Evolutionary conservation across 257 asterid genomes (phyloP).

Genomic region (Leptodermis oblonga): DNA sequence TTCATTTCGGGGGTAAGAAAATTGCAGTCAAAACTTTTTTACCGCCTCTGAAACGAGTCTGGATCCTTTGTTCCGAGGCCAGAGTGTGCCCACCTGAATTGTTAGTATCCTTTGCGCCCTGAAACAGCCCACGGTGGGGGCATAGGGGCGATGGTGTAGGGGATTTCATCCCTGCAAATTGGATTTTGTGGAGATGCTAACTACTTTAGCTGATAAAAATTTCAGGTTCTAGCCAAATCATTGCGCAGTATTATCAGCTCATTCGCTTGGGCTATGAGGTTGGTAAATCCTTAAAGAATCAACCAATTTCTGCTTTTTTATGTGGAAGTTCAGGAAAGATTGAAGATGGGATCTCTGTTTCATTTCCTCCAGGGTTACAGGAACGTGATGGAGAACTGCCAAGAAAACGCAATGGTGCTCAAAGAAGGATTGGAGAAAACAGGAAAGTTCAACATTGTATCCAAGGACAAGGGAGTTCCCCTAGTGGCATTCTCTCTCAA

Average conservation of each 20-base stretch:
- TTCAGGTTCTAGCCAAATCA: slow-evolving; percentile 83
- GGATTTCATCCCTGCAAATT: too few relatives aligned
- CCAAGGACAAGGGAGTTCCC: slow-evolving; percentile 85
- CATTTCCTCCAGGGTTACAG: slow-evolving; percentile 57
- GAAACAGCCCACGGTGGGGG: too few relatives aligned
- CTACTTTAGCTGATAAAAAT: not conserved
- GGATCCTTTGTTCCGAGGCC: too few relatives aligned
- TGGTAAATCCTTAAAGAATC: slow-evolving; percentile 6
- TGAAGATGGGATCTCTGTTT: not conserved
- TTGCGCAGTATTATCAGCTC: slow-evolving; percentile 88
- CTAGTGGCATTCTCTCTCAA: slow-evolving; percentile 83
- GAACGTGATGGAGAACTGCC: slow-evolving; percentile 82
- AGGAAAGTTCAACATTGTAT: slow-evolving; percentile 63
- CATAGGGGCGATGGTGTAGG: too few relatives aligned
- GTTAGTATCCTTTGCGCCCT: too few relatives aligned
- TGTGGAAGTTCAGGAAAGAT: not conserved
- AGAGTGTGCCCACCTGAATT: too few relatives aligned
- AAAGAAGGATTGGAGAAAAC: slow-evolving; percentile 63
- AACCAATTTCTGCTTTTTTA: not conserved
- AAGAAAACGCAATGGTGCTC: slow-evolving; percentile 63
- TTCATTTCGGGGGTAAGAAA: too few relatives aligned
- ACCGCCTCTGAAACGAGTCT: too few relatives aligned
- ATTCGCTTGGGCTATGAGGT: slow-evolving; percentile 81
- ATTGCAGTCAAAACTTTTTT: too few relatives aligned
- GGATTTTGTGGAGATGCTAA: not conserved